A percentile compares a stretch with the other conserved stretches of the same genome.
These are phyloP conservation scores for Fusarium liriodendri DNA, from an alignment of 2,329 filamentous ascomycete genomes.

Conservation along the genomic window DNA sequence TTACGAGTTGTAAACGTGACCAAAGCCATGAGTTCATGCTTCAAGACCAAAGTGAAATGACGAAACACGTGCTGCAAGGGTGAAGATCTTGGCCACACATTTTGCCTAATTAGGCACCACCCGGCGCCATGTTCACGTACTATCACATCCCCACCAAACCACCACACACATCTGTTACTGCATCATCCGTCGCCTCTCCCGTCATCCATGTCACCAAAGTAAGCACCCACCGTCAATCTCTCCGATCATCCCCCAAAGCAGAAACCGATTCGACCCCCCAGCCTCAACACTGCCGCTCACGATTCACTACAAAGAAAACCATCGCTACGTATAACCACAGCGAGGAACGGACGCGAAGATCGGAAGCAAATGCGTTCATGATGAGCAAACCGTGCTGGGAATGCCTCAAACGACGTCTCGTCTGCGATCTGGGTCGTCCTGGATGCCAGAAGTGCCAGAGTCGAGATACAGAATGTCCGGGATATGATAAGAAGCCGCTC, in stretches of 20 bases:
- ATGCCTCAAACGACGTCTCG: conserved; percentile 30
- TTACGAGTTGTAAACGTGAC: background rate
- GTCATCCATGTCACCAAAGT: background rate
- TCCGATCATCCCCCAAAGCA: background rate
- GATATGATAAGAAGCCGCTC: conserved; percentile 37
- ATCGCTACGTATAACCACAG: background rate
- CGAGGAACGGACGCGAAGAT: background rate
- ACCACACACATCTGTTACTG: background rate
- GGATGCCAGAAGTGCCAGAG: conserved; percentile 24
- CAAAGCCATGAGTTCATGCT: background rate
- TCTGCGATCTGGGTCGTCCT: conserved; percentile 31
- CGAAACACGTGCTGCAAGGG: background rate
- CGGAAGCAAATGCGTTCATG: background rate
- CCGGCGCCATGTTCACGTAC: background rate
- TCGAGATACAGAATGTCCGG: conserved; percentile 23
- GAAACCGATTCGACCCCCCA: background rate
- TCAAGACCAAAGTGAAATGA: background rate
- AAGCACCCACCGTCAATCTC: background rate
- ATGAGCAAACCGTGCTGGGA: conserved; percentile 33
- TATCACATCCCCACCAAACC: background rate
- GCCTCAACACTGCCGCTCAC: background rate
- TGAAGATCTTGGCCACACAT: conserved; percentile 5
- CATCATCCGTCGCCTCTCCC: background rate
- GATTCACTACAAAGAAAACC: background rate
- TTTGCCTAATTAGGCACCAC: conserved; percentile 4